Base-by-base conservation (phyloP, 2,329 filamentous ascomycete genomes). In the Aspergillus aculeatinus region DNA sequence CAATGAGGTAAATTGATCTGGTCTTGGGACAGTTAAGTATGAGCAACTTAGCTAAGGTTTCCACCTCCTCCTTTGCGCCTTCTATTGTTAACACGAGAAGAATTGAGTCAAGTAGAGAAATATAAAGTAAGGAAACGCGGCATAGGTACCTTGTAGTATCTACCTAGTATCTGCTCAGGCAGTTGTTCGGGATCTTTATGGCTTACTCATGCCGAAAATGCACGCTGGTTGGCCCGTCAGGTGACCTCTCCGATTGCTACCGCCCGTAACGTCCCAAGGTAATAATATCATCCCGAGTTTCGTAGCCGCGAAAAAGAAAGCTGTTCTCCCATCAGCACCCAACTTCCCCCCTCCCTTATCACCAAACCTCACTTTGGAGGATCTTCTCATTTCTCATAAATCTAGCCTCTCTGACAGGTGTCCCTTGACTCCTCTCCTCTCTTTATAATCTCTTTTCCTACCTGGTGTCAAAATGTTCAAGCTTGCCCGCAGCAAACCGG, bases 381-480 rank as follows among this genome's bases (percentile, higher is more conserved):
- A 61, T 57, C 49, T 58, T 56, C 48, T 52, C 53, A 57, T 52
- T 58, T 51, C 55, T 59, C 55, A 60, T 42, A 52, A 35, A 27
- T 60, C 59, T 48, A 48, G 58, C 47, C 53, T 51, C 51, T 42
- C 16, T 39, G 31, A 48, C 49, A 21, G 47, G 27, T 51, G 54
- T 25, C 54, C 51, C 48, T 62, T 52, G 51, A 58, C 52, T 51
- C 61, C 61, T 68, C 63, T 65, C 55, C 58, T 63, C 61, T 66
- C 64, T 63, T 61, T 16, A 19, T 44, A 44, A 16, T 59, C 64
- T 56, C 21, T 50, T 51, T 55, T 56, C 56, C 51, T 64, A 63
- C 52, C 52, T 31, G 50, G 63, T 63, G 72, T 75, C 79, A 85
- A 72, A 73, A 97, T 96, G 92, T 96, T 92, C 84, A 95, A 89